Percentiles rank a stretch among this genome's conserved stretches.
phyloP scores from a whole-genome alignment of 371 early-diverging fungal genomes.

The Basidiobolus meristosporus region DNA sequence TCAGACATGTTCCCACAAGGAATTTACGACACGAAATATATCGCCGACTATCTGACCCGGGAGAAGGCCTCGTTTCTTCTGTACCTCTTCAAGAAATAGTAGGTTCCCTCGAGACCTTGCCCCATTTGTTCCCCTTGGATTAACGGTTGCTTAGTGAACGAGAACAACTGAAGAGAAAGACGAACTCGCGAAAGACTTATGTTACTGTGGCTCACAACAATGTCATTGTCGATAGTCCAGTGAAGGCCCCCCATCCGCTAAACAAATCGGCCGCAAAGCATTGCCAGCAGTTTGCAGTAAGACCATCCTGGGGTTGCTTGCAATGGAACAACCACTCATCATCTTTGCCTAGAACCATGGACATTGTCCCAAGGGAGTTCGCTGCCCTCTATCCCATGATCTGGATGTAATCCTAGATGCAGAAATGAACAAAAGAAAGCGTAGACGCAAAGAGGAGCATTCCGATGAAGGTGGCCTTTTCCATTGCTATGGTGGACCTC shows the following conservation, averaged over 20 bases:
- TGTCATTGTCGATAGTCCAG: too few relatives aligned
- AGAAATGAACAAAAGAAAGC: conserved; percentile 7
- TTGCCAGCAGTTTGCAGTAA: conserved; percentile 53
- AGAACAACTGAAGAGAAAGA: too few relatives aligned
- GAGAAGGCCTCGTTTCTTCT: conserved; percentile 53
- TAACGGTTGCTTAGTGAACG: too few relatives aligned
- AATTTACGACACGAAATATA: conserved; percentile 75
- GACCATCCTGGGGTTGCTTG: conserved; percentile 2
- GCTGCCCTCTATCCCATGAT: conserved; percentile 55
- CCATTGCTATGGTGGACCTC: neutral
- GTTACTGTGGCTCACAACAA: too few relatives aligned
- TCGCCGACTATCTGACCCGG: conserved; percentile 37
- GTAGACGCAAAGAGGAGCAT: conserved; percentile 1
- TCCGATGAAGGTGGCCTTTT: neutral
- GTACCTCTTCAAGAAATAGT: conserved; percentile 57
- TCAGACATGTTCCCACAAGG: conserved; percentile 61
- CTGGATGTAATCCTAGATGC: conserved; percentile 57
- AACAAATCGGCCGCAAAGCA: conserved; percentile 6
- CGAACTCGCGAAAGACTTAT: neutral
- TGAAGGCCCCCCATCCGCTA: neutral
- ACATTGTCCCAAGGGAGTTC: conserved; percentile 31
- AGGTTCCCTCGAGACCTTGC: conserved; percentile 3
- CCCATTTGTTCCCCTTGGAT: too few relatives aligned
- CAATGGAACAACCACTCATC: neutral
- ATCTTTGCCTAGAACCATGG: conserved; percentile 33